Percentiles rank a stretch among this genome's conserved stretches.
Conservation (phyloP, 164 flowering plant genomes). For the Vitis labrusca region DNA sequence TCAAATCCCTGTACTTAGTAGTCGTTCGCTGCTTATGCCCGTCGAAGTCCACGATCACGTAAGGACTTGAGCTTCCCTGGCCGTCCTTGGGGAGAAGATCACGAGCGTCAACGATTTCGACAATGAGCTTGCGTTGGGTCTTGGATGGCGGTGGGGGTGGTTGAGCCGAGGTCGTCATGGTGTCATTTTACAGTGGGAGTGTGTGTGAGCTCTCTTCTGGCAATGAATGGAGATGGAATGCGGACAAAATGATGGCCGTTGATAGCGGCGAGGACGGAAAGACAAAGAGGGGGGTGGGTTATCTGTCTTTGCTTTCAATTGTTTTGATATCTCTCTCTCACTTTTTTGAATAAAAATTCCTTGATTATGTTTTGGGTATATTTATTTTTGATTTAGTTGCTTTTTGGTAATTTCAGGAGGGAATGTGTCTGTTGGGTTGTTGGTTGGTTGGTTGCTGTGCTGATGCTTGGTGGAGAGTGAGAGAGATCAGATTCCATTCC, state of each 20-base stretch:
- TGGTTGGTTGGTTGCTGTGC: background rate
- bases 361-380: background rate
- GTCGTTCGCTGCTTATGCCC: slow-evolving; percentile 73
- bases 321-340: background rate
- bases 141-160: slow-evolving; percentile 19
- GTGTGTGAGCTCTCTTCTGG: too few species aligned
- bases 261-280: slow-evolving; percentile 17
- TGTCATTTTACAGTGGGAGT: slow-evolving; percentile 11
- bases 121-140: slow-evolving; percentile 54
- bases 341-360: slow-evolving; percentile 6
- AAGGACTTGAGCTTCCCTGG: slow-evolving; percentile 91
- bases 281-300: background rate
- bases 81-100: slow-evolving; percentile 94
- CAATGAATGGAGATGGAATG: background rate
- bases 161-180: slow-evolving; percentile 33
- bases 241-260: slow-evolving; percentile 13
- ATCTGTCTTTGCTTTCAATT: background rate
- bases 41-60: slow-evolving; percentile 77
- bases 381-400: slow-evolving; percentile 1
- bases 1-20: slow-evolving; percentile 58
- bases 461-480: slow-evolving; percentile 12
- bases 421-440: slow-evolving; percentile 14
- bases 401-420: background rate
- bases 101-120: slow-evolving; percentile 76
- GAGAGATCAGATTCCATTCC: slow-evolving; percentile 45